These are phyloP conservation scores for Naganishia albida DNA, from an alignment of 1,284 basidiomycete genomes.

Conservation along the genomic window DNA sequence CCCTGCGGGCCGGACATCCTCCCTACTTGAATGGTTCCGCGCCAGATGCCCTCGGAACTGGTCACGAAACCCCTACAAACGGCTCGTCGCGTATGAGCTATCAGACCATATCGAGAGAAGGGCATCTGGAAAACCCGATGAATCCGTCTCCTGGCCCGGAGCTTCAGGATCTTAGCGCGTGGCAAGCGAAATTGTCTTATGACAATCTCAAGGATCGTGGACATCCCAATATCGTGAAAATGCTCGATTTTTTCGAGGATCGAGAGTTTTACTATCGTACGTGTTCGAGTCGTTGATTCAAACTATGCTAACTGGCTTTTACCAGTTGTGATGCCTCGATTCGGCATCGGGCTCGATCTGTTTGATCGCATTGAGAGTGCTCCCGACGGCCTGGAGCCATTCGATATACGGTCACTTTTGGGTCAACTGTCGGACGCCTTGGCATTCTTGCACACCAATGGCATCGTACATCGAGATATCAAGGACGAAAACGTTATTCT, in stretches of 20 bases:
- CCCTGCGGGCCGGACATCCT: slow-evolving; percentile 45
- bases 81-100: neutral
- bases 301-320: slow-evolving; percentile 7
- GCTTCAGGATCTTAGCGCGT: slow-evolving; percentile 21
- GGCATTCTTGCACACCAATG: slow-evolving; percentile 84
- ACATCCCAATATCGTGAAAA: slow-evolving; percentile 67
- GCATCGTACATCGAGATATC: slow-evolving; percentile 95
- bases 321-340: slow-evolving; percentile 57
- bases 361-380: slow-evolving; percentile 93
- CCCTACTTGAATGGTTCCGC: slow-evolving; percentile 3
- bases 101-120: neutral
- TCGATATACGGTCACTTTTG: slow-evolving; percentile 77
- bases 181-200: slow-evolving; percentile 29
- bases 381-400: slow-evolving; percentile 78
- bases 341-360: slow-evolving; percentile 66
- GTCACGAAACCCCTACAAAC: slow-evolving; percentile 20
- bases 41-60: neutral
- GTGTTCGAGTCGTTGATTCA: slow-evolving; percentile 28
- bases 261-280: slow-evolving; percentile 91
- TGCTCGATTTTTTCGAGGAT: slow-evolving; percentile 98
- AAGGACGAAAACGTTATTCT: slow-evolving; percentile 93
- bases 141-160: neutral
- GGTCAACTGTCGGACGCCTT: slow-evolving; percentile 93
- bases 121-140: neutral
- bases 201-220: slow-evolving; percentile 42